These are phyloP conservation scores for Podaxis sp. DNA, from an alignment of 768 basidiomycete genomes.

Conservation along the genomic window DNA sequence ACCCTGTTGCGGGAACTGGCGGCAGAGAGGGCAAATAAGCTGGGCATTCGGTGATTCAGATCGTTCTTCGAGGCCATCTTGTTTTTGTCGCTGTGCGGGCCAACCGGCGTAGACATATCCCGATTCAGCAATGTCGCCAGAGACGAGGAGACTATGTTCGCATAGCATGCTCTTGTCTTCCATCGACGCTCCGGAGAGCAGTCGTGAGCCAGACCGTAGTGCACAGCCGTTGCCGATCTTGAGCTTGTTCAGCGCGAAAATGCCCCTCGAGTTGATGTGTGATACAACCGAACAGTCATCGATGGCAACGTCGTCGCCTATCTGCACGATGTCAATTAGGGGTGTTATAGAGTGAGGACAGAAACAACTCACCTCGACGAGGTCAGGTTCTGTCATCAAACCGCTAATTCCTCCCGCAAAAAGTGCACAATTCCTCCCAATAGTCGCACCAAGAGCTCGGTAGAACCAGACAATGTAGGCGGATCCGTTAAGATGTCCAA, in stretches of 20 bases:
- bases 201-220: constrained; percentile 43
- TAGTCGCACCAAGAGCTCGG: constrained; percentile 42
- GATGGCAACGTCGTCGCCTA: constrained; percentile 43
- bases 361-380: constrained; percentile 33
- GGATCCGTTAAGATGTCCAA: constrained; percentile 39
- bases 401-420: constrained; percentile 41
- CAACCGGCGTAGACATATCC: constrained; percentile 42
- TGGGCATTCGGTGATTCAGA: constrained; percentile 18
- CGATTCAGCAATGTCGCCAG: constrained; percentile 45
- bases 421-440: constrained; percentile 41
- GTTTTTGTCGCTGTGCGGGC: constrained; percentile 29
- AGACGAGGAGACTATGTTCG: constrained; percentile 47
- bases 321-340: constrained; percentile 21
- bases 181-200: constrained; percentile 51
- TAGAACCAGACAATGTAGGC: constrained; percentile 46
- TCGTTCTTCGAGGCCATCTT: background rate
- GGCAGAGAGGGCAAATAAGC: constrained; percentile 32
- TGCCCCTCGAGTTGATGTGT: constrained; percentile 47
- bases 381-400: constrained; percentile 49
- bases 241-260: constrained; percentile 42
- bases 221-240: constrained; percentile 42
- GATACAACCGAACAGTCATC: constrained; percentile 49
- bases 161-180: constrained; percentile 47
- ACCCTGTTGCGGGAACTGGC: constrained; percentile 29
- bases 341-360: background rate